Conservation (phyloP, 2,329 filamentous ascomycete genomes). For the Colletotrichum sp. region DNA sequence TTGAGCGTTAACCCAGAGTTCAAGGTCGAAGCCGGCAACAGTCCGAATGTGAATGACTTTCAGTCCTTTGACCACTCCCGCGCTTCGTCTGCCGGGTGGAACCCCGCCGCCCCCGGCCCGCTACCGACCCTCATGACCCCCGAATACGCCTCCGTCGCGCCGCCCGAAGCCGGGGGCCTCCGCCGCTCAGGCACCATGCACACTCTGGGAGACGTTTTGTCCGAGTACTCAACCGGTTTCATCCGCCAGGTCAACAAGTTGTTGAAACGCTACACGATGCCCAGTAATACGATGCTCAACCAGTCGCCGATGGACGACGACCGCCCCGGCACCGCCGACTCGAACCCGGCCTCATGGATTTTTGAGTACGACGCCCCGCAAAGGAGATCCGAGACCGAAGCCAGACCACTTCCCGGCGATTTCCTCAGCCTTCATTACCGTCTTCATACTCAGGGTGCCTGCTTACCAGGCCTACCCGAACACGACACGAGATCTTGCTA, state of each 20-base stretch:
- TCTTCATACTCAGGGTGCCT: conserved; percentile 18
- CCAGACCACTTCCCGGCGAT: conserved; percentile 51
- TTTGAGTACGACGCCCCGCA: conserved; percentile 32
- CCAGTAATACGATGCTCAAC: conserved; percentile 24
- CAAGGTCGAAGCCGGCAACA: conserved; percentile 9
- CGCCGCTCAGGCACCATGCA: conserved; percentile 41
- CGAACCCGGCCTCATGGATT: conserved; percentile 29
- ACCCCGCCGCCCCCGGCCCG: background rate
- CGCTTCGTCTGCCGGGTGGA: conserved; percentile 7
- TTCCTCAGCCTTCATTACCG: conserved; percentile 44
- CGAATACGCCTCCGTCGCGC: background rate
- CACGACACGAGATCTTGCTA: conserved; percentile 32
- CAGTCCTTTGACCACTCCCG: background rate
- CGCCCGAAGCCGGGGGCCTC: conserved; percentile 27
- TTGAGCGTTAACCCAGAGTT: conserved; percentile 7
- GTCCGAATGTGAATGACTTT: background rate
- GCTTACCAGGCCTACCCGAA: conserved; percentile 23
- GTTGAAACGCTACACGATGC: conserved; percentile 43
- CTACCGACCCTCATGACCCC: conserved; percentile 3
- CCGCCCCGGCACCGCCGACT: conserved; percentile 13
- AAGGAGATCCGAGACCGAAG: conserved; percentile 12
- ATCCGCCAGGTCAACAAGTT: conserved; percentile 41
- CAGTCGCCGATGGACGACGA: conserved; percentile 29
- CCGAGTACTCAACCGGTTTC: conserved; percentile 36
- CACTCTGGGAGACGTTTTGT: conserved; percentile 36